Conservation (phyloP, 2,329 filamentous ascomycete genomes). For the Epicoccum nigrum region DNA sequence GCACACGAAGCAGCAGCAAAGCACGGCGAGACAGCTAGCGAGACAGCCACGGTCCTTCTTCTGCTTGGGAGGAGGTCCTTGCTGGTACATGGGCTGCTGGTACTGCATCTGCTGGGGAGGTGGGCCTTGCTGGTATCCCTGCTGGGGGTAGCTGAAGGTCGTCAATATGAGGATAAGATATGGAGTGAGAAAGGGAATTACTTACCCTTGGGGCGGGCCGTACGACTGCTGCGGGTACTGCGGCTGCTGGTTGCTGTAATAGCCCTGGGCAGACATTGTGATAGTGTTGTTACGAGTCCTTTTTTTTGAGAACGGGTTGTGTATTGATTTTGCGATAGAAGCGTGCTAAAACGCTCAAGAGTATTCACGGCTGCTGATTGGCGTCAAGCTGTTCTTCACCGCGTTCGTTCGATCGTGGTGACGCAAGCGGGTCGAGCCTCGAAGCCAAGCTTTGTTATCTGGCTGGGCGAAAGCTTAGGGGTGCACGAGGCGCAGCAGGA, state of each 20-base stretch:
- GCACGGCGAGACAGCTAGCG: constrained; percentile 33
- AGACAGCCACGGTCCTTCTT: constrained; percentile 52
- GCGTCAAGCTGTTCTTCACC: not conserved
- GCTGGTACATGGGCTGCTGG: constrained; percentile 50
- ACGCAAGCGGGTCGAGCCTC: constrained; percentile 1
- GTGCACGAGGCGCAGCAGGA: not conserved
- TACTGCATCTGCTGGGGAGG: constrained; percentile 52
- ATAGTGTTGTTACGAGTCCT: not conserved
- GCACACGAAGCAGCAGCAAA: constrained; percentile 70
- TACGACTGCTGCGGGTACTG: constrained; percentile 48
- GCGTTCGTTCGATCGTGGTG: constrained; percentile 4
- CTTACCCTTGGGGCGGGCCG: not conserved
- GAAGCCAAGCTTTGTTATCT: constrained; percentile 2
- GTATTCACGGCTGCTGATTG: not conserved
- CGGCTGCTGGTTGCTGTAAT: constrained; percentile 42
- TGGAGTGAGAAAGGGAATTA: not conserved
- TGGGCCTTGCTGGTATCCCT: constrained; percentile 15
- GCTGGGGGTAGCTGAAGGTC: not conserved
- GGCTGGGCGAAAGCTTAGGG: constrained; percentile 17
- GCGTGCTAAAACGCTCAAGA: not conserved
- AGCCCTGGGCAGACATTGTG: constrained; percentile 46
- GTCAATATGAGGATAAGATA: not conserved
- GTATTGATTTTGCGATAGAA: not conserved
- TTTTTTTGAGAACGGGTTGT: not conserved
- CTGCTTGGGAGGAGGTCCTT: constrained; percentile 55